These are phyloP conservation scores for Tulasnella sp. DNA, from an alignment of 768 basidiomycete genomes.

Conservation along the genomic window DNA sequence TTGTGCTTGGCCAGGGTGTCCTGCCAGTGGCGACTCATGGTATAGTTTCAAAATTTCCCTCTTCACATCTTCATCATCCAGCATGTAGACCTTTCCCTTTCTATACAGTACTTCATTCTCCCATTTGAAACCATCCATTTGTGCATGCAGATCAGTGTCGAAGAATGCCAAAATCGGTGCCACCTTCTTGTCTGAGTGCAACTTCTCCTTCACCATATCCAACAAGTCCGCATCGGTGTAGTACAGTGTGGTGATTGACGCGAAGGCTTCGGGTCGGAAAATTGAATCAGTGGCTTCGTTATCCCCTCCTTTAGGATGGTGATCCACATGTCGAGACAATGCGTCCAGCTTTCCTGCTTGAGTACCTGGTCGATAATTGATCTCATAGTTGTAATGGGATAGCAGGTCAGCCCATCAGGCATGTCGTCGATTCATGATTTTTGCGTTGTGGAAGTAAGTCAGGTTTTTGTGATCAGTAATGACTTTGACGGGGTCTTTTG, in stretches of 20 bases:
- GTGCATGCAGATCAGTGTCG: background rate
- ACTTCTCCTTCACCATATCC: too few species aligned
- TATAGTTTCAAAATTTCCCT: background rate
- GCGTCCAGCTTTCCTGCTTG: background rate
- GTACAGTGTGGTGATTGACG: background rate
- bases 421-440: conserved; percentile 33
- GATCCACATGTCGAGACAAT: conserved; percentile 20
- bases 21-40: background rate
- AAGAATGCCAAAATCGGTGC: too few species aligned
- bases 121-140: too few species aligned
- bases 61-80: background rate
- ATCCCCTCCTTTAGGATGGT: conserved; percentile 23
- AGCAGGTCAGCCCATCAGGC: conserved; percentile 34
- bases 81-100: background rate
- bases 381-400: conserved; percentile 28
- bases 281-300: background rate
- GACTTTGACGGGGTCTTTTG: conserved; percentile 18
- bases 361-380: conserved; percentile 24
- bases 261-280: background rate
- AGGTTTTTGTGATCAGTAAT: conserved; percentile 24
- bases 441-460: background rate
- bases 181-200: too few species aligned
- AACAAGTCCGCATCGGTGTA: too few species aligned
- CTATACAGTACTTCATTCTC: background rate
- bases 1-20: conserved; percentile 18